These are phyloP conservation scores for Entamoeba invadens DNA, from an alignment of 208 protist species.

Conservation along the genomic window DNA sequence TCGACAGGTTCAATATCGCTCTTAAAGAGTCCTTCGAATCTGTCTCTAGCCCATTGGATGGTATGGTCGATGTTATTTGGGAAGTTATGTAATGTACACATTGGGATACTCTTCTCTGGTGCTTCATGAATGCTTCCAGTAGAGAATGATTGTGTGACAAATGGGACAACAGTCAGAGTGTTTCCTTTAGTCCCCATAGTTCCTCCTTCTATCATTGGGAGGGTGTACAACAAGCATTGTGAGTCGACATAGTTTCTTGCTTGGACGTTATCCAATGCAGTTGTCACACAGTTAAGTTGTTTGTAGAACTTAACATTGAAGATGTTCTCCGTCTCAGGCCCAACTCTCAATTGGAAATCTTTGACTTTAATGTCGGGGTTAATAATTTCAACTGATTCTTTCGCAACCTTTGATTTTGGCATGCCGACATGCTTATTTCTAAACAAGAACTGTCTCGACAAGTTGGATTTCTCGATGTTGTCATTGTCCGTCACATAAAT, in stretches of 20 bases:
- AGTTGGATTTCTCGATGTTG: constrained; percentile 93
- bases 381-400: constrained; percentile 64
- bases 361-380: constrained; percentile 61
- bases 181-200: constrained; percentile 96
- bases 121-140: constrained; percentile 22
- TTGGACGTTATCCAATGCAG: constrained; percentile 91
- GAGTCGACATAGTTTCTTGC: constrained; percentile 70
- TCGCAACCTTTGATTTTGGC: constrained; percentile 75
- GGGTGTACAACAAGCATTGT: constrained; percentile 73
- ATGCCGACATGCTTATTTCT: constrained; percentile 70
- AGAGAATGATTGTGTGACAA: constrained; percentile 86
- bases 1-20: background rate
- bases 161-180: constrained; percentile 78
- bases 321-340: constrained; percentile 70
- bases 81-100: constrained; percentile 99
- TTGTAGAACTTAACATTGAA: constrained; percentile 85
- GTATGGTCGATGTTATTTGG: constrained; percentile 85
- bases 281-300: constrained; percentile 70
- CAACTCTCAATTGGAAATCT: constrained; percentile 50
- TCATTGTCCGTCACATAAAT: constrained; percentile 96
- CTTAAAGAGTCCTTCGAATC: constrained; percentile 56
- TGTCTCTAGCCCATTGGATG: constrained; percentile 48
- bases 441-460: constrained; percentile 98
- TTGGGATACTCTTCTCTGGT: constrained; percentile 71
- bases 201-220: constrained; percentile 92